Evolutionary conservation across 148 eudicot species (phyloP), one percentile per base, ranked within the genome.

Genomic region (Silene conica): DNA sequence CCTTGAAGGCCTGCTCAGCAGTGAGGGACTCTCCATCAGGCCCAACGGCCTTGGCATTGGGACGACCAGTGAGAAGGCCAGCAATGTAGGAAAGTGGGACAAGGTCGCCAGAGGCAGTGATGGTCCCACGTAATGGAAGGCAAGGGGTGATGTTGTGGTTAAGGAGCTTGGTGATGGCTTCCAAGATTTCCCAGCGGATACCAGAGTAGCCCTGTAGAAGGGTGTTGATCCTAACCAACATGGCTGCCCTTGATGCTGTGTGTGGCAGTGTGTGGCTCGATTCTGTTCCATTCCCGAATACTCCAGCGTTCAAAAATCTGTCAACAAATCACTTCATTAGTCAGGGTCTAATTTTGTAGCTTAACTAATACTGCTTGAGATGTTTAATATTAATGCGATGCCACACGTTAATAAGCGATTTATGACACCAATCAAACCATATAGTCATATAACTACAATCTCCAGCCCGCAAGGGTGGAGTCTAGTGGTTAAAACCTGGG

Each of bases 171-270:
- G 92, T 74, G 31, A 92, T 84, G 21, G 97, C 91, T 59, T 90
- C 92, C 19, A 92, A 64, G 70, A 92, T 92, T 61, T 89, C 95
- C 59, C 90, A 92, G 3, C 97, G 84, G 63, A 92, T 92, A 34
- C 97, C 97, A 12, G 97, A 92, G 81, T 92, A 92, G 0, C 97
- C 97, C 75, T 92, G 97, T 38, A 92, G 87, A 60, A 92, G 92
- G 25, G 97, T 92, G 87, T 92, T 92, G 85, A 92, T 86, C 20
- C 97, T 72, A 12, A 92, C 97, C 0, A 92, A 85, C 97, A 92
- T 92, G 14, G 95, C 97, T 8, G 97, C 97, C 67, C 94, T 81
- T 63, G 97, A 83, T 72, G 97, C 83, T 10, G 94, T 78, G 66
- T 85, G 84, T 16, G 97, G 89, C 25, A 92, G 82, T 15, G 89